Percentiles rank a stretch among this genome's conserved stretches.
Conservation (phyloP, 2,329 filamentous ascomycete species). For the Aspergillus texensis region DNA sequence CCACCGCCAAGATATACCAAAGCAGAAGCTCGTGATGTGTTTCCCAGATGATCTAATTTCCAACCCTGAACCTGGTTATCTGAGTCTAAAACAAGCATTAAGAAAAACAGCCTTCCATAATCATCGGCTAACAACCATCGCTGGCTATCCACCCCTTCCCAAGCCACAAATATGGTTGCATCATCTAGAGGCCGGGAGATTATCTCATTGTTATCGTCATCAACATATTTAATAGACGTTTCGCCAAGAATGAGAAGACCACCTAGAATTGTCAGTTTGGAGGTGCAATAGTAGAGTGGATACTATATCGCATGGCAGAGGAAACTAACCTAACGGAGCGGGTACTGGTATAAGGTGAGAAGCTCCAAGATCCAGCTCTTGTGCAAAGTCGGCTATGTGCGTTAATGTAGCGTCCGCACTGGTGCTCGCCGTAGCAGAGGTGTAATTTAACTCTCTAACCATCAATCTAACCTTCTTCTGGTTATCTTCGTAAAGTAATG, state of each 20-base stretch:
- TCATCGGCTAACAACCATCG: conserved; percentile 90
- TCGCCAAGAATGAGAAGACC: conserved; percentile 77
- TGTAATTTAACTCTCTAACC: conserved; percentile 58
- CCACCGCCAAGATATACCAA: conserved; percentile 72
- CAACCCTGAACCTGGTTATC: conserved; percentile 71
- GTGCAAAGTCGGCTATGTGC: conserved; percentile 53
- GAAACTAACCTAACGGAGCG: conserved; percentile 52
- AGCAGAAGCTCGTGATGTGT: conserved; percentile 73
- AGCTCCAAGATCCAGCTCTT: conserved; percentile 61
- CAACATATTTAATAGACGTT: conserved; percentile 81
- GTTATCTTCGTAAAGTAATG: conserved; percentile 67
- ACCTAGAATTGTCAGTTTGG: conserved; percentile 53
- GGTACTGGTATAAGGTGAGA: conserved; percentile 65
- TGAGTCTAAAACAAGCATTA: conserved; percentile 71
- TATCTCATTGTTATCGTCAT: conserved; percentile 70
- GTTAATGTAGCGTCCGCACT: conserved; percentile 58
- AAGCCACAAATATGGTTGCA: conserved; percentile 85
- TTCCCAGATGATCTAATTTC: conserved; percentile 67
- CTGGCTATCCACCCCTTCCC: conserved; percentile 80
- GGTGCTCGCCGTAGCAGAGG: conserved; percentile 46
- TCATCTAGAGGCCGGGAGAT: conserved; percentile 69
- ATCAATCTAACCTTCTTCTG: conserved; percentile 59
- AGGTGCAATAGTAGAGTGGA: conserved; percentile 36
- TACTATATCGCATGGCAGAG: not conserved
- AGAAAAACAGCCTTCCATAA: conserved; percentile 81